These are phyloP conservation scores for Syzygium jambos DNA, from an alignment of 345 rosid genomes.

Conservation along the genomic window DNA sequence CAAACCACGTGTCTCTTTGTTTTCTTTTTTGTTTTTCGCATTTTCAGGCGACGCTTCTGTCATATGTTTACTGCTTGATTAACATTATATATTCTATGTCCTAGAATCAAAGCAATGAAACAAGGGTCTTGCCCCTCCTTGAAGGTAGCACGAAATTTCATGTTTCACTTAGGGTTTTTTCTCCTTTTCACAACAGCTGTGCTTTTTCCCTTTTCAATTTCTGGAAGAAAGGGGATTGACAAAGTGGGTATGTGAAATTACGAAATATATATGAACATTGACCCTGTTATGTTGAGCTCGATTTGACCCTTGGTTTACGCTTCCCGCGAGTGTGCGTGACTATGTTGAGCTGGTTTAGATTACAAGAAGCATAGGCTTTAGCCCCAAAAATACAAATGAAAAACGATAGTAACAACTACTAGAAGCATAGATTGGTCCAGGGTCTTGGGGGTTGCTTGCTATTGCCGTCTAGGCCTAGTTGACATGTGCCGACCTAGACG, in stretches of 20 bases:
- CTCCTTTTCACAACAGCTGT: not conserved
- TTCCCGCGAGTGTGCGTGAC: not conserved
- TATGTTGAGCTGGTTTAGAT: not conserved
- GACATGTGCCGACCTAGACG: not conserved
- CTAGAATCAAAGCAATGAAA: not conserved
- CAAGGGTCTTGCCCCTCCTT: not conserved
- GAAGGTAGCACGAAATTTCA: not conserved
- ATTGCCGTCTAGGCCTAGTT: not conserved
- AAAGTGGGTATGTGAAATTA: not conserved
- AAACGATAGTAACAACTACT: not conserved
- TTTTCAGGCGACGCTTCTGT: not conserved
- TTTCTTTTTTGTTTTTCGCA: not conserved
- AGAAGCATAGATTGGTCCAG: not conserved
- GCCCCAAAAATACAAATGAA: not conserved
- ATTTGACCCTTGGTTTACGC: not conserved
- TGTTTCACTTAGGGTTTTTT: not conserved
- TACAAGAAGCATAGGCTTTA: not conserved
- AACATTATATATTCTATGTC: not conserved
- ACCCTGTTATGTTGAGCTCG: not conserved
- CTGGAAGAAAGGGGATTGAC: not conserved
- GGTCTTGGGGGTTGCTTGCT: not conserved
- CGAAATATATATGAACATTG: not conserved
- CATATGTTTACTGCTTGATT: too few species aligned
- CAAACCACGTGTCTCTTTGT: not conserved
- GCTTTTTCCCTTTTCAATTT: not conserved